These are phyloP conservation scores for Aspergillus flavus DNA, from an alignment of 2,329 filamentous ascomycete species.

Conservation along the genomic window DNA sequence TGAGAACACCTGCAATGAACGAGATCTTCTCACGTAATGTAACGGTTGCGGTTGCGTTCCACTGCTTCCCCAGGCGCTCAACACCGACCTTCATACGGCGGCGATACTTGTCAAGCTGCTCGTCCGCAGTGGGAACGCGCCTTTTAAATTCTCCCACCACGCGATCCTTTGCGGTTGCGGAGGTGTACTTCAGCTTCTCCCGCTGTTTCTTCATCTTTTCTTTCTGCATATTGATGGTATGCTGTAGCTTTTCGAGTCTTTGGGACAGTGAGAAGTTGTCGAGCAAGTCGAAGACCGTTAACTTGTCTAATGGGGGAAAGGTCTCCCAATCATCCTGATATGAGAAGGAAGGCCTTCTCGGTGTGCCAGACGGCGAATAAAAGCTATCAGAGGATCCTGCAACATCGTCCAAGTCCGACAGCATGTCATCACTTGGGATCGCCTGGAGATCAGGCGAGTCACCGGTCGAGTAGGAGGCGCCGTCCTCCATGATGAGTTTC, in stretches of 20 bases:
- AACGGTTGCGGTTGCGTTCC: conserved; percentile 87
- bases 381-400: conserved; percentile 29
- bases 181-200: conserved; percentile 74
- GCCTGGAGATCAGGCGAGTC: conserved; percentile 30
- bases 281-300: conserved; percentile 89
- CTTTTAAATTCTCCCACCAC: conserved; percentile 93
- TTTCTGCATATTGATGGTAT: conserved; percentile 77
- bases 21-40: conserved; percentile 91
- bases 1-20: conserved; percentile 94
- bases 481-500: conserved; percentile 38
- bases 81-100: conserved; percentile 85
- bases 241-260: conserved; percentile 87
- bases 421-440: conserved; percentile 25
- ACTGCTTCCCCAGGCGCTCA: conserved; percentile 80
- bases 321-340: conserved; percentile 87
- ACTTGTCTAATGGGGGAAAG: conserved; percentile 83
- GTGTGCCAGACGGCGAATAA: conserved; percentile 32
- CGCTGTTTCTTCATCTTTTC: conserved; percentile 82
- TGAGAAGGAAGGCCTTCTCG: conserved; percentile 68
- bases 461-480: conserved; percentile 19
- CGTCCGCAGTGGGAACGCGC: conserved; percentile 81
- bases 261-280: conserved; percentile 90
- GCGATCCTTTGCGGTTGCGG: conserved; percentile 78
- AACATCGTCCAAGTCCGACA: conserved; percentile 32
- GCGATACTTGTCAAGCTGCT: conserved; percentile 88